Percentiles rank a stretch among this genome's conserved stretches.
phyloP scores from a whole-genome alignment of 768 basidiomycete genomes.

The Myochromella boudieri region DNA sequence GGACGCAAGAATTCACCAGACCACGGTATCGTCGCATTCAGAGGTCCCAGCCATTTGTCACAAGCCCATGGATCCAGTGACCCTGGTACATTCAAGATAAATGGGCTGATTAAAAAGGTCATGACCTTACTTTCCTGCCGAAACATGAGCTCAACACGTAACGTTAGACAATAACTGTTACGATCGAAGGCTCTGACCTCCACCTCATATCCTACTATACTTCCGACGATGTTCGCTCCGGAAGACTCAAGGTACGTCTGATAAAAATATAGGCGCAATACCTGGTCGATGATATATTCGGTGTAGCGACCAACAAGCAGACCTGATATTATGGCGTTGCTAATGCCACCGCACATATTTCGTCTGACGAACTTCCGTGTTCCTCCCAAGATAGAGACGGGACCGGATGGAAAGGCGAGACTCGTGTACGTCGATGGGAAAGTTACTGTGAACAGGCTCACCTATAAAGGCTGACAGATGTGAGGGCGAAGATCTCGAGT shows the following conservation, averaged over 20 bases:
- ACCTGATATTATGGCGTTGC: conserved; percentile 68
- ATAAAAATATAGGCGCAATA: background rate
- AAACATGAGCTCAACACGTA: conserved; percentile 1
- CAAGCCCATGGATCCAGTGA: conserved; percentile 34
- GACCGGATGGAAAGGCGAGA: conserved; percentile 64
- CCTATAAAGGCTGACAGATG: conserved; percentile 6
- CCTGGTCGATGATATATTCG: conserved; percentile 5
- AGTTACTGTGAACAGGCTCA: background rate
- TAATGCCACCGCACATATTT: conserved; percentile 77
- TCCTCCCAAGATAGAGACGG: conserved; percentile 77
- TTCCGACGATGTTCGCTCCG: conserved; percentile 71
- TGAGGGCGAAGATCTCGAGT: conserved; percentile 40
- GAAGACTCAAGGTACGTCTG: conserved; percentile 52
- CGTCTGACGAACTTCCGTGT: conserved; percentile 80
- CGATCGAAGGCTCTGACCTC: conserved; percentile 74
- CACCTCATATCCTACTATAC: conserved; percentile 87
- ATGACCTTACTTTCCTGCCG: conserved; percentile 1
- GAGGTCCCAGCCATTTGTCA: conserved; percentile 30
- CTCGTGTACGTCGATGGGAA: conserved; percentile 51
- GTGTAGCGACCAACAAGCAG: conserved; percentile 63
- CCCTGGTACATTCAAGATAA: conserved; percentile 62
- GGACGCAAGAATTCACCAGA: conserved; percentile 41
- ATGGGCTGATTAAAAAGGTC: conserved; percentile 85
- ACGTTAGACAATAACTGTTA: conserved; percentile 79
- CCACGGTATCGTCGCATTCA: conserved; percentile 31